These are phyloP conservation scores for Phytophthora macrochlamydospora DNA, from an alignment of 352 stramenopile species.

Conservation along the genomic window DNA sequence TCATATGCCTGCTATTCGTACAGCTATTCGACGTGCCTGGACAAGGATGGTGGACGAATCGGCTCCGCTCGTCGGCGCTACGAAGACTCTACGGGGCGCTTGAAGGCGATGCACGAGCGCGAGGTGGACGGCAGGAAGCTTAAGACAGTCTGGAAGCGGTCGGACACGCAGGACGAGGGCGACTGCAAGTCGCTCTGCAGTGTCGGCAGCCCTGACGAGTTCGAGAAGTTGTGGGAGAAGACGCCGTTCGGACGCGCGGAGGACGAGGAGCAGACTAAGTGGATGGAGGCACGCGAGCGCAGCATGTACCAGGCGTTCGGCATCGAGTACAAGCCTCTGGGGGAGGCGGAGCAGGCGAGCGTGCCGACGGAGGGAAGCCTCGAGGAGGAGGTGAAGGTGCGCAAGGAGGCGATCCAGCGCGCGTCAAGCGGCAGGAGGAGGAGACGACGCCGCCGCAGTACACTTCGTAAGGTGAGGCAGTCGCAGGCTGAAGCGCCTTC, in stretches of 20 bases:
- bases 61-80: conserved; percentile 66
- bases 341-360: conserved; percentile 24
- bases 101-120: conserved; percentile 78
- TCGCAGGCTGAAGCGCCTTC: background rate
- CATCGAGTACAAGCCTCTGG: conserved; percentile 42
- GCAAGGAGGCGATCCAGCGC: conserved; percentile 60
- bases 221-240: conserved; percentile 65
- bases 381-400: conserved; percentile 31
- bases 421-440: conserved; percentile 65
- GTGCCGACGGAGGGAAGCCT: conserved; percentile 18
- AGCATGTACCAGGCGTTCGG: conserved; percentile 35
- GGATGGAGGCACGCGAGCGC: conserved; percentile 31
- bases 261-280: conserved; percentile 34
- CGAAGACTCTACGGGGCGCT: conserved; percentile 69
- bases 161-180: conserved; percentile 54
- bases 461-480: conserved; percentile 16
- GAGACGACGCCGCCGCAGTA: conserved; percentile 66
- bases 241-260: conserved; percentile 69
- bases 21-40: conserved; percentile 66
- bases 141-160: conserved; percentile 56
- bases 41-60: conserved; percentile 61
- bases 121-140: conserved; percentile 71
- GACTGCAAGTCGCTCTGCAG: conserved; percentile 53
- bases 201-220: conserved; percentile 51
- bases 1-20: conserved; percentile 67